Evolutionary conservation across 129 eudicot genomes (phyloP), one percentile per base, ranked within the genome.

Genomic region (Artemisia argyi): DNA sequence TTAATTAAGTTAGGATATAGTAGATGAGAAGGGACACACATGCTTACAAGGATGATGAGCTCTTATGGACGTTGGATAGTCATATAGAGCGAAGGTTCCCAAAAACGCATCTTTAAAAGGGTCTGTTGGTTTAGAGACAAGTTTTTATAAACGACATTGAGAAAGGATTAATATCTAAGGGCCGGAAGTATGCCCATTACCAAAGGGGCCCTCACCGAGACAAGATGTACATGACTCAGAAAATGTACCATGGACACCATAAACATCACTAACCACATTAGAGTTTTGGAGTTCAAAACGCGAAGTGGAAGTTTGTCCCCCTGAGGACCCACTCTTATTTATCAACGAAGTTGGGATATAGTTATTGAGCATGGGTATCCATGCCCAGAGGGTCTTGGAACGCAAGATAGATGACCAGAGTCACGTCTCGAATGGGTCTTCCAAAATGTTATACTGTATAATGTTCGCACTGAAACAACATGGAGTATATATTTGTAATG

Each of bases 1-100:
- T 64, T 53, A 57, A 58, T 60, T 60, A 71, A 71, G 70, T 28
- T 11, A 44, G 48, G 68, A 52, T 39, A 71, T 30, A 72, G 67
- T 63, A 13, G 18, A 26, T 24, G 66, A 22, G 66, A 24, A 61
- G 11, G 66, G 66, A 61, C 18, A 13, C n/a, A n/a, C n/a, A 61
- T 61, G 66, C 47, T 28, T 11, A 15, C 17, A 58, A 64, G 72
- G 72, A 26, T 48, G 28, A 20, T 66, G 59, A 19, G 50, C 44
- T 19, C 57, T 22, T 51, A 3, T 44, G 75, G 54, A 63, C 65
- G 2, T 42, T 62, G 59, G 52, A 18, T 18, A 5, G 44, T 16
- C 12, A 51, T 69, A 69, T 11, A 20, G 17, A 70, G 71, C n/a
- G 26, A 71, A 71, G 32, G 28, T 71, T 72, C 63, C 51, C 16